Percentiles rank a stretch among this genome's conserved stretches.
Evolutionary conservation across 768 basidiomycete genomes (phyloP).

Genomic region (Gautieria morchelliformis): DNA sequence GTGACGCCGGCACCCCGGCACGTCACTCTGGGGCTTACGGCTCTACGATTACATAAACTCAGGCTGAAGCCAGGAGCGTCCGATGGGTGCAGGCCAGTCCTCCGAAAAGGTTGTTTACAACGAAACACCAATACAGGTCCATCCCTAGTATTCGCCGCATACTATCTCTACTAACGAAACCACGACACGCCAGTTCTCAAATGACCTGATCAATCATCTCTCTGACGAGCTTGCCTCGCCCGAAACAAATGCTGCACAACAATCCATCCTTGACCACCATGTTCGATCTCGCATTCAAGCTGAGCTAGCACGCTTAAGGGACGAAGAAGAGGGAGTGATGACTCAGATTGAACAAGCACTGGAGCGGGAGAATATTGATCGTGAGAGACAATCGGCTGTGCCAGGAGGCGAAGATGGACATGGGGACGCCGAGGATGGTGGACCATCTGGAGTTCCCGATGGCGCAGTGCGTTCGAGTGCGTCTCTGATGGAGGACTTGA

Average conservation of each 20-base stretch:
- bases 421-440: slow-evolving; percentile 30
- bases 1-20: no score
- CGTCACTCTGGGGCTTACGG: no score
- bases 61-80: no score
- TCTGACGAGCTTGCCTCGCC: slow-evolving; percentile 52
- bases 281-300: slow-evolving; percentile 62
- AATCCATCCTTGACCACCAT: slow-evolving; percentile 62
- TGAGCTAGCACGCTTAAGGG: slow-evolving; percentile 55
- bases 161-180: not conserved
- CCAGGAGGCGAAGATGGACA: slow-evolving; percentile 21
- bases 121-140: slow-evolving; percentile 46
- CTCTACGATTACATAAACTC: not conserved
- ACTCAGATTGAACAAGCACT: slow-evolving; percentile 68
- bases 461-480: slow-evolving; percentile 28
- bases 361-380: slow-evolving; percentile 82
- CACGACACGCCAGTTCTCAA: slow-evolving; percentile 54
- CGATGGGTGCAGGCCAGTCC: slow-evolving; percentile 68
- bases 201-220: slow-evolving; percentile 72
- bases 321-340: slow-evolving; percentile 61
- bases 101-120: slow-evolving; percentile 51
- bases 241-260: slow-evolving; percentile 55
- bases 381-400: slow-evolving; percentile 49
- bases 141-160: slow-evolving; percentile 9
- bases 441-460: slow-evolving; percentile 20
- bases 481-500: slow-evolving; percentile 62